Conservation (phyloP, 345 rosid species). For the Turritis glabra region DNA sequence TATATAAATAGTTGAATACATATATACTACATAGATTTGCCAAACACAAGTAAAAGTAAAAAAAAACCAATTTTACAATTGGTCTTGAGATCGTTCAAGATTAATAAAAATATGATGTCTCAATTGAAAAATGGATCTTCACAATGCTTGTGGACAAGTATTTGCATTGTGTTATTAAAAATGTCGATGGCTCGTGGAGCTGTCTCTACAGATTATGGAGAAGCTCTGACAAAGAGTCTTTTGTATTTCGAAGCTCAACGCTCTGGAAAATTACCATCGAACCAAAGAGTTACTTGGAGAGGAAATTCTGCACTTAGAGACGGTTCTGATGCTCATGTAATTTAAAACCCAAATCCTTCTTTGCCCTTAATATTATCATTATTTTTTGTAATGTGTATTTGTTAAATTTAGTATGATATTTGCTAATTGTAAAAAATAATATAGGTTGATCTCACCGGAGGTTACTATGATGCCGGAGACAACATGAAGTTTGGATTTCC, state of each 20-base stretch:
- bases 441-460: conserved; percentile 62
- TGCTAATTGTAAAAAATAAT: conserved; percentile 12
- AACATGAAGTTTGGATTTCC: conserved; percentile 79
- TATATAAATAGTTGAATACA: conserved; percentile 11
- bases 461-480: conserved; percentile 81
- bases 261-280: conserved; percentile 64
- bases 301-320: conserved; percentile 66
- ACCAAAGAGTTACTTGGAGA: conserved; percentile 70
- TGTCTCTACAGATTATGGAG: conserved; percentile 38
- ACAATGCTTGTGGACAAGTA: conserved; percentile 4
- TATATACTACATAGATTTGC: background rate
- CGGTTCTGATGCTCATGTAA: conserved; percentile 49
- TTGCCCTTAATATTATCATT: background rate
- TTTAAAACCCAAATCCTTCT: background rate
- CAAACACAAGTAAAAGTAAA: conserved; percentile 3
- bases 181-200: background rate
- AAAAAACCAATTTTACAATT: background rate
- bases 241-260: conserved; percentile 81
- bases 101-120: background rate
- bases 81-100: background rate
- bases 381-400: background rate
- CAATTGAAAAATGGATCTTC: background rate
- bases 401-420: background rate
- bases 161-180: background rate
- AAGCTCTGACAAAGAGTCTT: conserved; percentile 62